Evolutionary conservation across 768 basidiomycete genomes (phyloP).

Genomic region (Ramaria sp.): DNA sequence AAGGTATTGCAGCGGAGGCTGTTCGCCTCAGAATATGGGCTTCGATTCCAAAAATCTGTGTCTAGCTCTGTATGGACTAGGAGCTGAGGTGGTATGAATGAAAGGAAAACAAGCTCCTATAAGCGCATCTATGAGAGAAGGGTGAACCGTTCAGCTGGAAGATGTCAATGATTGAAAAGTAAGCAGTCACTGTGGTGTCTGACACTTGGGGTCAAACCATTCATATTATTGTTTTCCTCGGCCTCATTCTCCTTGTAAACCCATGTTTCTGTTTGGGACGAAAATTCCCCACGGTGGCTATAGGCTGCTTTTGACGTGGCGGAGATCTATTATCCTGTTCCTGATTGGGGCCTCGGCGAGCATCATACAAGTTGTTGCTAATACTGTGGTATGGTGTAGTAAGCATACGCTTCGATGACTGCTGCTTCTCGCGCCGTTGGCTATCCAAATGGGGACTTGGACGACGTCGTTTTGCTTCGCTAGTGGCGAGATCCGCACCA

Average conservation of each 20-base stretch:
- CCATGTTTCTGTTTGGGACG: not conserved
- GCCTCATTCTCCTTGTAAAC: not conserved
- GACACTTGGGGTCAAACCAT: not conserved
- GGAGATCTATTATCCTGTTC: not conserved
- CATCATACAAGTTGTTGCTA: not conserved
- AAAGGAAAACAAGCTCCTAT: not conserved
- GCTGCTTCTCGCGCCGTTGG: not conserved
- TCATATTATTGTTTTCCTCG: not conserved
- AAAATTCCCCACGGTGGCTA: not conserved
- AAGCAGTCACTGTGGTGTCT: not conserved
- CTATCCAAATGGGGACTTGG: not conserved
- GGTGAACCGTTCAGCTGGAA: not conserved
- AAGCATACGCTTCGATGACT: not conserved
- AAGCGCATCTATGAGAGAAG: not conserved
- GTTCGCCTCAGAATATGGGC: not conserved
- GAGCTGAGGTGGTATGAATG: not conserved
- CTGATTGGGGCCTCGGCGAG: not conserved
- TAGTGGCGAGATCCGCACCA: not conserved
- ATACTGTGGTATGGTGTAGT: not conserved
- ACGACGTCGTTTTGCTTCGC: not conserved
- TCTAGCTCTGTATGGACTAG: not conserved
- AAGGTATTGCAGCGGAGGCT: not conserved
- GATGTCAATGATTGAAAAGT: not conserved
- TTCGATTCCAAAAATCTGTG: not conserved
- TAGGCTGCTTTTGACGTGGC: not conserved